Evolutionary conservation across 1,139 yeast genomes (phyloP).

Genomic region (Protomyces arabidopsidicola): DNA sequence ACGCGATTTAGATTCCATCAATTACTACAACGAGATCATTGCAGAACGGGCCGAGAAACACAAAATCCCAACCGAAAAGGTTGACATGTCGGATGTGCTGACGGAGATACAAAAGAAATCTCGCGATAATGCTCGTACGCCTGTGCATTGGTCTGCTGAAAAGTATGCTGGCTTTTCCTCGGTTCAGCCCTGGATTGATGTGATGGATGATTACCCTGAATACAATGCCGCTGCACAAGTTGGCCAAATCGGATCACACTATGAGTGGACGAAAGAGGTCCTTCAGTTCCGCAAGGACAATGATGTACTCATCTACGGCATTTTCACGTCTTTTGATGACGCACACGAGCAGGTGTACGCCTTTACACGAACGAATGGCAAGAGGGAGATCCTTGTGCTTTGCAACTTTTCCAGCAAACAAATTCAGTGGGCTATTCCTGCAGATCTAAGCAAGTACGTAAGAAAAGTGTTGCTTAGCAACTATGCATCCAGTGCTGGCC

Average conservation of each 20-base stretch:
- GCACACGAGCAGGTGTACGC: constrained; percentile 24
- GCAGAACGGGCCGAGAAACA: constrained; percentile 39
- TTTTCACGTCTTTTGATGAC: constrained; percentile 36
- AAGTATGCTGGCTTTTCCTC: constrained; percentile 49
- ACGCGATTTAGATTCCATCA: constrained; percentile 49
- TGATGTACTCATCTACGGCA: constrained; percentile 47
- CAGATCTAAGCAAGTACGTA: neutral
- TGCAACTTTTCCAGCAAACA: constrained; percentile 11
- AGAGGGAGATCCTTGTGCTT: neutral
- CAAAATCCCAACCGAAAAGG: constrained; percentile 39
- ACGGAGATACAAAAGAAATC: constrained; percentile 33
- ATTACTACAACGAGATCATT: constrained; percentile 33
- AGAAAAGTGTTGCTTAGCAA: neutral
- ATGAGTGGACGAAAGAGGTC: constrained; percentile 47
- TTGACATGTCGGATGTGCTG: constrained; percentile 40
- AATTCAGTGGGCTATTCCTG: neutral
- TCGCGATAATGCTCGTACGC: constrained; percentile 55
- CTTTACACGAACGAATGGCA: constrained; percentile 6
- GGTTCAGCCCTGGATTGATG: constrained; percentile 53
- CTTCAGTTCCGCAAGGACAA: constrained; percentile 47
- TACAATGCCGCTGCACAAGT: constrained; percentile 50
- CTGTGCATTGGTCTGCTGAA: constrained; percentile 52
- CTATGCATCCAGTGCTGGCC: neutral
- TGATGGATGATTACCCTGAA: constrained; percentile 49
- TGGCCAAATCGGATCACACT: constrained; percentile 48